These are phyloP conservation scores for Trypanosoma boissoni DNA, from an alignment of 208 protist species.

Conservation along the genomic window DNA sequence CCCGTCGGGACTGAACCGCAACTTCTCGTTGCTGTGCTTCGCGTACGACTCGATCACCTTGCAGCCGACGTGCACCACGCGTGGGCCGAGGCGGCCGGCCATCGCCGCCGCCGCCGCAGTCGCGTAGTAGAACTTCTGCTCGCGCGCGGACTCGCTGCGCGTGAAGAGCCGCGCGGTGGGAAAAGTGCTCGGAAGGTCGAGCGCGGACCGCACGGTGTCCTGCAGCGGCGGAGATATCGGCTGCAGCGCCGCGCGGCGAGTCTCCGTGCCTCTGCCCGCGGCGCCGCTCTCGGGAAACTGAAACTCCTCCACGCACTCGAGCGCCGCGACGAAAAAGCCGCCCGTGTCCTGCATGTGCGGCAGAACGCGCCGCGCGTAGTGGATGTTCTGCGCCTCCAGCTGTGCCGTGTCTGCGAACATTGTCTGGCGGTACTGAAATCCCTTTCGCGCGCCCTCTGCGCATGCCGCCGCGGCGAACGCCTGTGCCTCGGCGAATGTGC, in stretches of 20 bases:
- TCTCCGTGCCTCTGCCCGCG: background rate
- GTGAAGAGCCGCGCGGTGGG: conserved; percentile 50
- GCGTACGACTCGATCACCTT: conserved; percentile 82
- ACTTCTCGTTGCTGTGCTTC: conserved; percentile 80
- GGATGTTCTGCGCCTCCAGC: conserved; percentile 67
- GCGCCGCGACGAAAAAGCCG: conserved; percentile 95
- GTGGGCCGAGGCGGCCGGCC: conserved; percentile 46
- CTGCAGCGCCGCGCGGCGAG: conserved; percentile 30
- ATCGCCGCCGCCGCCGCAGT: conserved; percentile 45
- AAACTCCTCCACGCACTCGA: conserved; percentile 76
- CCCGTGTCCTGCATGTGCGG: conserved; percentile 96
- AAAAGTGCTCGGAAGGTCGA: conserved; percentile 61
- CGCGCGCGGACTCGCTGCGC: conserved; percentile 54
- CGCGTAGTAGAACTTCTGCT: conserved; percentile 83
- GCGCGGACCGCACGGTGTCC: conserved; percentile 34
- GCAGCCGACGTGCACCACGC: conserved; percentile 72
- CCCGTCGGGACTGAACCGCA: conserved; percentile 77
- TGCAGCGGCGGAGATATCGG: conserved; percentile 37
- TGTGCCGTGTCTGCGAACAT: conserved; percentile 67
- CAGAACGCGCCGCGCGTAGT: conserved; percentile 85
- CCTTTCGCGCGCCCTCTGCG: no score
- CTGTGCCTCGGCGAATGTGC: conserved; percentile 59
- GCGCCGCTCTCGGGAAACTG: background rate
- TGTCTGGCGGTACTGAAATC: conserved; percentile 66
- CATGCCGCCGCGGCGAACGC: conserved; percentile 37